phyloP scores from a whole-genome alignment of 257 asterid species.

The Primulina huaijiensis region DNA sequence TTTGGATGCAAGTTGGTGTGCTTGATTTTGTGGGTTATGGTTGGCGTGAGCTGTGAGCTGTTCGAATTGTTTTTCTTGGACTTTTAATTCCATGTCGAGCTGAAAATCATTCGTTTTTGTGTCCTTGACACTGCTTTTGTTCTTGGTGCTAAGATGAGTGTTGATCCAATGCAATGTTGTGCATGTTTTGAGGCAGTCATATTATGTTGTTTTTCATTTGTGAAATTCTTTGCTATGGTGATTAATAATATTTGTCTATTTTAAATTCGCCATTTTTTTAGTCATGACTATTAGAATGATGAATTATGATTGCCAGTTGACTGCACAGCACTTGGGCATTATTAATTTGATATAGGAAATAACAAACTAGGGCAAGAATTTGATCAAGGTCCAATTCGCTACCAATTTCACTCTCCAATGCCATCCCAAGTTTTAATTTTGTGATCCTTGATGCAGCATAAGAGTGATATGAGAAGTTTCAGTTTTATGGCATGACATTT shows the following conservation, averaged over 20 bases:
- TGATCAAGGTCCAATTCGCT: not conserved
- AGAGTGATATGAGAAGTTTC: constrained; percentile 2
- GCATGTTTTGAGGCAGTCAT: not conserved
- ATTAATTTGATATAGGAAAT: not conserved
- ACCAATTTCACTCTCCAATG: too few relatives aligned
- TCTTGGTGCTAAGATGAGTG: too few relatives aligned
- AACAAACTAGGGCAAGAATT: not conserved
- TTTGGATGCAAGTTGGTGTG: not conserved
- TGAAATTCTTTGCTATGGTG: not conserved
- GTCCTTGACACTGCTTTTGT: too few relatives aligned
- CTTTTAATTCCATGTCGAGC: too few relatives aligned
- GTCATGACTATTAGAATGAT: not conserved
- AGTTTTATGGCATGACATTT: not conserved
- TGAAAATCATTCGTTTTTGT: too few relatives aligned
- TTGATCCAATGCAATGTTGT: not conserved
- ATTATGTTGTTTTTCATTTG: not conserved
- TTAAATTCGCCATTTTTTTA: not conserved
- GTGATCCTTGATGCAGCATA: not conserved
- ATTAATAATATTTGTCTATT: not conserved
- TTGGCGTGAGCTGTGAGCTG: too few relatives aligned
- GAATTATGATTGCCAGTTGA: not conserved
- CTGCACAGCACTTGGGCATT: too few relatives aligned
- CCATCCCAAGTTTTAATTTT: not conserved
- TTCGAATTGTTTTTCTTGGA: too few relatives aligned
- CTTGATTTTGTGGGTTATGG: not conserved